phyloP scores from a whole-genome alignment of 352 stramenopile genomes.

The Globisporangium paroecandrum region DNA sequence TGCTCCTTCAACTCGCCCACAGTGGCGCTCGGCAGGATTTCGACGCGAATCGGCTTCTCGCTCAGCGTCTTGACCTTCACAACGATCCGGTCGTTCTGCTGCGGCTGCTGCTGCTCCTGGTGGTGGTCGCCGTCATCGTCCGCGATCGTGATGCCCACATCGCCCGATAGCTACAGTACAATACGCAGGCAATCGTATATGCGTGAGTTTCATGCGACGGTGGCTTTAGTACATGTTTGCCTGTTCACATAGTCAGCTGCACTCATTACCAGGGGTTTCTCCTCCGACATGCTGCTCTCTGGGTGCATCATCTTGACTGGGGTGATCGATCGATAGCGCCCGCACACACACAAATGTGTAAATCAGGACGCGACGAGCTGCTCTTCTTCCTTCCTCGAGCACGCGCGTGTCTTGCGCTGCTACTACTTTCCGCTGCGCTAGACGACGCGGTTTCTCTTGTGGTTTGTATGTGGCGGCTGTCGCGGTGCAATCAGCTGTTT shows the following conservation, averaged over 20 bases:
- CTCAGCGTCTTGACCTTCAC: constrained; percentile 86
- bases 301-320: constrained; percentile 17
- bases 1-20: constrained; percentile 74
- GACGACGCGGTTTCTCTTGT: constrained; percentile 12
- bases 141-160: constrained; percentile 53
- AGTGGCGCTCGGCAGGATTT: constrained; percentile 55
- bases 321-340: neutral
- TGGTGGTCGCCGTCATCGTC: constrained; percentile 8
- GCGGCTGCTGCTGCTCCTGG: constrained; percentile 23
- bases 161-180: constrained; percentile 35
- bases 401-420: constrained; percentile 6
- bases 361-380: neutral
- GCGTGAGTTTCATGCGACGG: neutral
- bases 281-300: constrained; percentile 17
- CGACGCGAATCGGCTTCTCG: constrained; percentile 78
- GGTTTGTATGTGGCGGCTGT: constrained; percentile 1
- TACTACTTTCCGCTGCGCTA: constrained; percentile 4
- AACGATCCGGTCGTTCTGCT: constrained; percentile 44
- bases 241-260: neutral
- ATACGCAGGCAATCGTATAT: neutral
- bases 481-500: neutral
- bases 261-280: constrained; percentile 15
- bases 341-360: neutral
- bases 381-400: neutral
- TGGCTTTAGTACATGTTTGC: neutral